Evolutionary conservation across 2,329 filamentous ascomycete genomes (phyloP), one percentile per base, ranked within the genome.

Genomic region (Sporothrix inflata): DNA sequence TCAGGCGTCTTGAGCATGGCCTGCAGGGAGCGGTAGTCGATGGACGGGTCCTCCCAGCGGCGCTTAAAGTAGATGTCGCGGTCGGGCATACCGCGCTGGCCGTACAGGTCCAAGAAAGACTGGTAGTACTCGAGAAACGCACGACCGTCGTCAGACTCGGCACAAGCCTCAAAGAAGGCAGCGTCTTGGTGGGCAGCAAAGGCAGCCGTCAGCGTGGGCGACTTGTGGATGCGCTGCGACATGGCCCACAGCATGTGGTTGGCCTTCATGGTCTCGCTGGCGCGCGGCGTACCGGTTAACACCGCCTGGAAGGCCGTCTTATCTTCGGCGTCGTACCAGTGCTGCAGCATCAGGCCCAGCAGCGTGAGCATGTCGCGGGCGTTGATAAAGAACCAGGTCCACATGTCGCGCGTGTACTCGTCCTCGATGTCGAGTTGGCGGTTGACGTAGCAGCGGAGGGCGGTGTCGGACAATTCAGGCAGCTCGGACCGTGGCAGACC

Each of bases 41-140:
- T 60, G 55, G 14, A n/a, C 1, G 55, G 27, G 30, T 60, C 55
- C 16, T 60, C 55, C 55, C 55, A 60, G 55, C 55, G 55, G 14
- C 55, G 55, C 55, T 60, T 60, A 9, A 60, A 60, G 55, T 60
- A 60, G 30, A 60, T 60, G 27, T 60, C 51, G 27, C 55, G 55
- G 55, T 60, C 55, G 16, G 55, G 55, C 55, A 60, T 60, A 11
- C 55, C 55, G 3, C 55, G 55, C 55, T 60, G 55, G 12, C 55
- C 55, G 16, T 60, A 60, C 55, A 60, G 27, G 4, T 34, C 55
- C 1, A 38, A 12, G 14, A 60, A 60, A 7, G 14, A 14, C 12
- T 38, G 24, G 27, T 60, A 60, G 16, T 60, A 60, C 55, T n/a
- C 27, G 12, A 60, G 16, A 8, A 60, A 60, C 9, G 55, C 12